phyloP scores from a whole-genome alignment of 164 flowering plant species.

The Tinospora cordifolia region DNA sequence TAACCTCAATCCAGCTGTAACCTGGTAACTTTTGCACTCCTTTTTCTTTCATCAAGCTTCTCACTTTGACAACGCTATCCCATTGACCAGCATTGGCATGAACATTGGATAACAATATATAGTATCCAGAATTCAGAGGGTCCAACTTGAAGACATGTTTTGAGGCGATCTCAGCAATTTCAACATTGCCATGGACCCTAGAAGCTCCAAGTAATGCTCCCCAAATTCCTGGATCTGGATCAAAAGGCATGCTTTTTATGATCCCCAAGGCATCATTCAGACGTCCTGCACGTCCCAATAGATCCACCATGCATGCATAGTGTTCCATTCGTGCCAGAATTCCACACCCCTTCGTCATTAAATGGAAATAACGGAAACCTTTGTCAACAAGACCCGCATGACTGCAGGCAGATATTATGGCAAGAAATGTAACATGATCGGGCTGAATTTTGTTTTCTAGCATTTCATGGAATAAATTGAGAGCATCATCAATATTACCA shows the following conservation, averaged over 20 bases:
- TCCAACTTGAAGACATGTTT: conserved; percentile 52
- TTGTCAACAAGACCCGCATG: conserved; percentile 70
- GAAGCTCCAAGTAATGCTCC: conserved; percentile 87
- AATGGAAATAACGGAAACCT: conserved; percentile 40
- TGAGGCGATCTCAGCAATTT: conserved; percentile 66
- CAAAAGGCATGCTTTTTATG: conserved; percentile 61
- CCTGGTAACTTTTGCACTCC: conserved; percentile 73
- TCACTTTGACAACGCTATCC: conserved; percentile 40
- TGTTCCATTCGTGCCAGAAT: conserved; percentile 69
- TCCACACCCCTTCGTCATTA: conserved; percentile 46
- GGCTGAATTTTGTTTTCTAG: conserved; percentile 43
- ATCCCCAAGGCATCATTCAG: conserved; percentile 46
- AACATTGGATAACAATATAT: conserved; percentile 55
- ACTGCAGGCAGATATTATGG: conserved; percentile 70
- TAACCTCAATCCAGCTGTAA: conserved; percentile 71
- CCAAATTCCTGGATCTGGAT: conserved; percentile 79
- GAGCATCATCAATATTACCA: conserved; percentile 45
- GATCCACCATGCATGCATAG: conserved; percentile 82
- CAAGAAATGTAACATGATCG: conserved; percentile 75
- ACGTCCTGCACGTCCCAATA: conserved; percentile 68
- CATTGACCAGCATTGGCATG: conserved; percentile 70
- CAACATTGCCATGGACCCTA: conserved; percentile 55
- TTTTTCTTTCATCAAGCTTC: conserved; percentile 63
- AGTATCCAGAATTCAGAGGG: conserved; percentile 72
- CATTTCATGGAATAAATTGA: conserved; percentile 50